Conservation (phyloP, 2,329 filamentous ascomycete species). For the Ascochyta fabae region DNA sequence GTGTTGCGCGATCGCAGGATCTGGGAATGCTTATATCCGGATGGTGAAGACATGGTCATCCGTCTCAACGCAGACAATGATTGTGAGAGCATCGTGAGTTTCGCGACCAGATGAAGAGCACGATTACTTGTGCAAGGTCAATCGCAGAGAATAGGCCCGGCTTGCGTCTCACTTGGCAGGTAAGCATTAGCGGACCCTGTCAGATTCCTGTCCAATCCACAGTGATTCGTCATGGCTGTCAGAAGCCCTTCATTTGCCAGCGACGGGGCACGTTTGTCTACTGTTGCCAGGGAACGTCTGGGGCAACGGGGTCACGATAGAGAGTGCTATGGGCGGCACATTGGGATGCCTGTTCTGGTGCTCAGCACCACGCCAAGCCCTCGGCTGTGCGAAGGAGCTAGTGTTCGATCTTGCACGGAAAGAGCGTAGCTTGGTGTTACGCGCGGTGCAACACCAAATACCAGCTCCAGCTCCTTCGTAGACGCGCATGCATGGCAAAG, state of each 20-base stretch:
- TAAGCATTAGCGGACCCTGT: slow-evolving; percentile 2
- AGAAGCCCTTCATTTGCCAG: neutral
- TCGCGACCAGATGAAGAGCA: neutral
- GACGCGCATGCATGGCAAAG: neutral
- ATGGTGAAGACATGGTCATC: neutral
- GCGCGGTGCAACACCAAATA: too few relatives aligned
- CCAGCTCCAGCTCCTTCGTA: neutral
- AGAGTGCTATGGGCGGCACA: neutral
- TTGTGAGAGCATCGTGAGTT: neutral
- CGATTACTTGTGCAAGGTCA: neutral
- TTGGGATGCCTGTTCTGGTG: slow-evolving; percentile 4
- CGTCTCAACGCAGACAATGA: too few relatives aligned
- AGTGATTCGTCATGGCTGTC: neutral
- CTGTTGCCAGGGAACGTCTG: neutral
- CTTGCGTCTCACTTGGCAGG: slow-evolving; percentile 11
- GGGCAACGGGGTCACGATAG: neutral
- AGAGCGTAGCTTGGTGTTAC: too few relatives aligned
- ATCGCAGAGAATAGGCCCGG: neutral
- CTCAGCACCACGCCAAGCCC: slow-evolving; percentile 9
- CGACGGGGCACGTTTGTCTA: neutral
- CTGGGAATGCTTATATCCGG: slow-evolving; percentile 3
- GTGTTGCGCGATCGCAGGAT: neutral
- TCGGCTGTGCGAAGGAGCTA: neutral
- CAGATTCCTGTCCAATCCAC: neutral
- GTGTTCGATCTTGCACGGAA: too few relatives aligned